Percentiles rank a stretch among this genome's conserved stretches.
These are phyloP conservation scores for Claviceps sp. DNA, from an alignment of 2,329 filamentous ascomycete species.

Conservation along the genomic window DNA sequence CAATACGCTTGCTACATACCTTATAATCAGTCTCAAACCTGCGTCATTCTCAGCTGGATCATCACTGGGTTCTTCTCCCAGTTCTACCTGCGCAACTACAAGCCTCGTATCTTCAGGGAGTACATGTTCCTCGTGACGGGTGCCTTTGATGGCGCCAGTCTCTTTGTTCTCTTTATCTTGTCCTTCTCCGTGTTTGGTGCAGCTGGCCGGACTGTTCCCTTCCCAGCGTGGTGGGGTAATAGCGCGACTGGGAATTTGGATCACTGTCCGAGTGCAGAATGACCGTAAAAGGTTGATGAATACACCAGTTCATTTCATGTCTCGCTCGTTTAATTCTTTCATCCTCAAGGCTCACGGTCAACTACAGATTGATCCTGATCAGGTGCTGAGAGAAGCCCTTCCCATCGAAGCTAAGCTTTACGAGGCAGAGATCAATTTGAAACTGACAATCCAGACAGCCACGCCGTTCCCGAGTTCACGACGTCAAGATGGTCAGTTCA, in stretches of 20 bases:
- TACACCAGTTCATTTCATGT: too few relatives aligned
- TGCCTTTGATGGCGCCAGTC: constrained; percentile 39
- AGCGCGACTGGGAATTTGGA: constrained; percentile 34
- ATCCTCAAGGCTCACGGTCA: too few relatives aligned
- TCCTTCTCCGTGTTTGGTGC: constrained; percentile 44
- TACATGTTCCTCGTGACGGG: constrained; percentile 39
- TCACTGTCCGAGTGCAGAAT: constrained; percentile 27
- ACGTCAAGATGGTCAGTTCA: too few relatives aligned
- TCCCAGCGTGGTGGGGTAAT: constrained; percentile 43
- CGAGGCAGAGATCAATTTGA: too few relatives aligned
- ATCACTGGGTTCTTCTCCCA: constrained; percentile 34
- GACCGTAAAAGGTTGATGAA: neutral
- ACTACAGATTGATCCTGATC: too few relatives aligned
- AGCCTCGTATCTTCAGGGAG: constrained; percentile 36
- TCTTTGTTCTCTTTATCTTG: constrained; percentile 18
- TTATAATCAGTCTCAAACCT: constrained; percentile 32
- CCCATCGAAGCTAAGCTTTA: too few relatives aligned
- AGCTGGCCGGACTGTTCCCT: constrained; percentile 27
- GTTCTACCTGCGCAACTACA: constrained; percentile 38
- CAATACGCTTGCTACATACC: constrained; percentile 4
- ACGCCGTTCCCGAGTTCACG: too few relatives aligned
- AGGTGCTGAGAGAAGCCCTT: too few relatives aligned
- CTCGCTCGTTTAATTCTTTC: too few relatives aligned
- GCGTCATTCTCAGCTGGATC: constrained; percentile 35
- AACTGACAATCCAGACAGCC: too few relatives aligned